Evolutionary conservation across 176 grass and related monocot genomes (phyloP).

Genomic region (Otatea glauca): DNA sequence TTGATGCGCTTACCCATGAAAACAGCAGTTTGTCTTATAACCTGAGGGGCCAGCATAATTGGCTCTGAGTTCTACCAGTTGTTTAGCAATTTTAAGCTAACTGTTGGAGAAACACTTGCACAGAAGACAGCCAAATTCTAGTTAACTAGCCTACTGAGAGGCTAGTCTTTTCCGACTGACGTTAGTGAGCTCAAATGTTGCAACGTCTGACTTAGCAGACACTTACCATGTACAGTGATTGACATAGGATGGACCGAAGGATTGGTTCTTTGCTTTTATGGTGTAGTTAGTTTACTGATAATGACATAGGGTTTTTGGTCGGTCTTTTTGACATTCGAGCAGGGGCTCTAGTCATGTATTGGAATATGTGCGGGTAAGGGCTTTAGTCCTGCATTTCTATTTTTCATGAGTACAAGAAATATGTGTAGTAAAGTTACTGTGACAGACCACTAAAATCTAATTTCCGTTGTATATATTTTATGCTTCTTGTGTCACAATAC

Average conservation of each 20-base stretch:
- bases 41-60: not conserved
- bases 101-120: not conserved
- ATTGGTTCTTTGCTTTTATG: constrained; percentile 26
- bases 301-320: not conserved
- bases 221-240: constrained; percentile 9
- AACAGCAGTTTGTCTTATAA: constrained; percentile 7
- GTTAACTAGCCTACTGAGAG: not conserved
- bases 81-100: not conserved
- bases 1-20: not conserved
- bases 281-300: constrained; percentile 8
- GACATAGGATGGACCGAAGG: not conserved
- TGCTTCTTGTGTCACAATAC: constrained; percentile 44
- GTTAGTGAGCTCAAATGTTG: not conserved
- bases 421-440: constrained; percentile 26
- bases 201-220: not conserved
- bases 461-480: constrained; percentile 24
- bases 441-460: constrained; percentile 10
- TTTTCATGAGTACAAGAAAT: not conserved
- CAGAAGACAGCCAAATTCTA: not conserved
- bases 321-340: constrained; percentile 26
- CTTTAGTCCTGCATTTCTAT: not conserved
- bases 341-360: constrained; percentile 9
- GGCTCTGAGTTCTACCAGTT: constrained; percentile 5
- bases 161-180: not conserved
- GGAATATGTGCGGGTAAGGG: constrained; percentile 8